These are phyloP conservation scores for Aspergillus sp. DNA, from an alignment of 2,329 filamentous ascomycete genomes.

Conservation along the genomic window DNA sequence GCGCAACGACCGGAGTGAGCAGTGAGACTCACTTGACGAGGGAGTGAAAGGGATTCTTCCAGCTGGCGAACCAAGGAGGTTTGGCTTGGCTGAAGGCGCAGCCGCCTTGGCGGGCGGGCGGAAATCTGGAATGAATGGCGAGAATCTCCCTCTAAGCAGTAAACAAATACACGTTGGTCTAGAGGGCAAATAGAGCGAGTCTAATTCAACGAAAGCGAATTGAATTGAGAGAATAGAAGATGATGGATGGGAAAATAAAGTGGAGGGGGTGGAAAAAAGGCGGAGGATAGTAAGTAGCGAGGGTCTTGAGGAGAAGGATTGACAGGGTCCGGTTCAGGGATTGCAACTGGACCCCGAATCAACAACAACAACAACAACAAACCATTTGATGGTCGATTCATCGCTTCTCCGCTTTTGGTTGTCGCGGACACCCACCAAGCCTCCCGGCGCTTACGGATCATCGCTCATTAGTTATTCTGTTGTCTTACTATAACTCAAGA, in stretches of 20 bases:
- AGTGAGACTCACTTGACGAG: neutral
- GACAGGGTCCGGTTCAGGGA: neutral
- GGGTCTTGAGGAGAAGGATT: neutral
- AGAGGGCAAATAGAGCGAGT: neutral
- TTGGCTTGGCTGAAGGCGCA: conserved; percentile 9
- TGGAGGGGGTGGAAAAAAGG: neutral
- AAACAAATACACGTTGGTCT: too few species aligned
- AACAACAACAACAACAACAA: too few species aligned
- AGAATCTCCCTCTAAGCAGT: neutral
- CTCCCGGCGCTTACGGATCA: neutral
- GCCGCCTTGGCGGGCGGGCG: conserved; percentile 14
- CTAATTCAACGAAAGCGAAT: neutral
- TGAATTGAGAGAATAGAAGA: neutral
- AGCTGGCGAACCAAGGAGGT: neutral
- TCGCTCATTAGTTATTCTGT: neutral
- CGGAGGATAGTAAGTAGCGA: neutral
- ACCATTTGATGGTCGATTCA: too few species aligned
- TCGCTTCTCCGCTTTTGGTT: neutral
- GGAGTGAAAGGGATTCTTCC: neutral
- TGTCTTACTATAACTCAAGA: too few species aligned
- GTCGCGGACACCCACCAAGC: neutral
- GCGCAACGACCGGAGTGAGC: neutral
- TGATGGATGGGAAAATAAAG: neutral
- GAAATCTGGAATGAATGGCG: neutral
- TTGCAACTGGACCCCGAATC: neutral